Conservation (phyloP, 371 early-diverging fungal genomes). For the Nematocida displodere region DNA sequence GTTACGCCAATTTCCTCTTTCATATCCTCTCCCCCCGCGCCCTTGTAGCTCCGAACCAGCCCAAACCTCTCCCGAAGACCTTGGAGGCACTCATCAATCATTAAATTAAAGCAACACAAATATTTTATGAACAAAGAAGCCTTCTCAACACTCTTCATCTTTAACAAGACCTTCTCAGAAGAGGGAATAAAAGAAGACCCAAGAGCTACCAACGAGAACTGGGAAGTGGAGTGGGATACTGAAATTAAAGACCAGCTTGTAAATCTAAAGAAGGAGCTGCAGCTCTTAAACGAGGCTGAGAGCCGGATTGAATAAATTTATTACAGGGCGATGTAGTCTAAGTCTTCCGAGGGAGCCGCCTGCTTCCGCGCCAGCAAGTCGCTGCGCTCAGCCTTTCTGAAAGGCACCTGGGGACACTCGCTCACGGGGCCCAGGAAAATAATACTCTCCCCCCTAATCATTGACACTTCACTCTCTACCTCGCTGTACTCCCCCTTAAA, state of each 20-base stretch:
- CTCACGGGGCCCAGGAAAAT: slow-evolving; percentile 50
- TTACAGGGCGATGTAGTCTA: slow-evolving; percentile 44
- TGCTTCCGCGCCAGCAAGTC: background rate
- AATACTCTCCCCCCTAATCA: slow-evolving; percentile 65
- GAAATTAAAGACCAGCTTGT: slow-evolving; percentile 38
- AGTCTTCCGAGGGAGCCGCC: background rate
- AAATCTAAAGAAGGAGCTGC: slow-evolving; percentile 25
- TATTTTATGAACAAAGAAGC: slow-evolving; percentile 42
- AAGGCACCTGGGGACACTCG: background rate
- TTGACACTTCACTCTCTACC: slow-evolving; percentile 48
- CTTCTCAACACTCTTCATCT: slow-evolving; percentile 31
- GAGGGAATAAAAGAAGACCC: background rate
- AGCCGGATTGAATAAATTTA: background rate
- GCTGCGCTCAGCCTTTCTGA: background rate
- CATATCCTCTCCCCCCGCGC: background rate
- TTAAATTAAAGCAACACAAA: background rate
- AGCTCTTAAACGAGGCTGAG: background rate
- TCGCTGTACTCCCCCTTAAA: slow-evolving; percentile 55
- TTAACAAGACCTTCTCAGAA: slow-evolving; percentile 14
- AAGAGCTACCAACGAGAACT: background rate
- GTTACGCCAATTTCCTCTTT: background rate
- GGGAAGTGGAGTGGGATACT: slow-evolving; percentile 32
- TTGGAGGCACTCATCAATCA: no score
- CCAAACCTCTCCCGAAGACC: no score
- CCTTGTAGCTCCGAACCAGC: no score